phyloP scores from a whole-genome alignment of 1,284 basidiomycete genomes.

The Anthracocystis setariae region DNA sequence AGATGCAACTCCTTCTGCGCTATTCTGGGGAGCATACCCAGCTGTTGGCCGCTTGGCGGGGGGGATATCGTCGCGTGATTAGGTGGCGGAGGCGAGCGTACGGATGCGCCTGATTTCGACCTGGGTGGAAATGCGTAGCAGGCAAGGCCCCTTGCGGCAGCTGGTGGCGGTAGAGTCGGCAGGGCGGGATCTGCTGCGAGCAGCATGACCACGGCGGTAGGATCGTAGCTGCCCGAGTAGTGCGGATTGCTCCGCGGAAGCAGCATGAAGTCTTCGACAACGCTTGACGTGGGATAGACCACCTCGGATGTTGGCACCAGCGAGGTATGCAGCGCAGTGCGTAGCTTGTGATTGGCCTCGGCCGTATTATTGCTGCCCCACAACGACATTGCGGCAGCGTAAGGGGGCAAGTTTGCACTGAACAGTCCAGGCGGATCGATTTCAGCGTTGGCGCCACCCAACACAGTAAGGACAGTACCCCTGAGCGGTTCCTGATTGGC shows the following conservation, averaged over 20 bases:
- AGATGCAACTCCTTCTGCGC: slow-evolving; percentile 47
- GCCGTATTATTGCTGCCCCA: slow-evolving; percentile 68
- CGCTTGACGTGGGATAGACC: slow-evolving; percentile 71
- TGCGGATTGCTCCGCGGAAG: slow-evolving; percentile 79
- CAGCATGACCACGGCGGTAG: slow-evolving; percentile 74
- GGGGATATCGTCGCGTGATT: not conserved
- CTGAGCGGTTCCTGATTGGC: slow-evolving; percentile 9
- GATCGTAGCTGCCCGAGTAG: slow-evolving; percentile 77
- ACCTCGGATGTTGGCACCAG: slow-evolving; percentile 73
- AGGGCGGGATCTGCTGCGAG: slow-evolving; percentile 54
- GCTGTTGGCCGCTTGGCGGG: not conserved
- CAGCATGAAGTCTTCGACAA: slow-evolving; percentile 78
- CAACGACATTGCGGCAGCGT: slow-evolving; percentile 72
- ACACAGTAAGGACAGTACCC: slow-evolving; percentile 73
- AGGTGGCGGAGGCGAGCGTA: not conserved
- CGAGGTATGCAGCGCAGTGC: slow-evolving; percentile 37
- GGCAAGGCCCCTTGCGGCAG: slow-evolving; percentile 56
- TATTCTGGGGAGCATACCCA: not conserved
- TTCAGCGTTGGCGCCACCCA: slow-evolving; percentile 74
- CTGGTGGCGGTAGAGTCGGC: slow-evolving; percentile 60
- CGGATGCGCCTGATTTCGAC: not conserved
- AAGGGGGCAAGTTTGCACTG: slow-evolving; percentile 78
- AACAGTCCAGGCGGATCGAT: slow-evolving; percentile 77
- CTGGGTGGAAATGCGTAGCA: slow-evolving; percentile 60
- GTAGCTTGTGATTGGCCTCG: slow-evolving; percentile 68